Evolutionary conservation across 2,329 filamentous ascomycete genomes (phyloP).

Genomic region (Diaporthe citriasiana): DNA sequence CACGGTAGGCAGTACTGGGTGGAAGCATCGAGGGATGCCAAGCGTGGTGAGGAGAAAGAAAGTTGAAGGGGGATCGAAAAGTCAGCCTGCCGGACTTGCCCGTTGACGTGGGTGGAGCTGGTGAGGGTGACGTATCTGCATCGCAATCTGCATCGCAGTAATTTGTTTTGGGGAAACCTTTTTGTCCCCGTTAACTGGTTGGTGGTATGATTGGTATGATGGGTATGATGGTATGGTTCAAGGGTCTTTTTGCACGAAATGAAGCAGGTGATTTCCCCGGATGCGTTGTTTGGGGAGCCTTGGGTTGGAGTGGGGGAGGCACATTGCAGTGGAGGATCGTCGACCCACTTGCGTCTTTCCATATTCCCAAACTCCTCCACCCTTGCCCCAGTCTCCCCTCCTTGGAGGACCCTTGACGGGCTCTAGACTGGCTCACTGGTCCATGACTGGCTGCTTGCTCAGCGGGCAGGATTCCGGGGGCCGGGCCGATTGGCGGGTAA

Average conservation of each 20-base stretch:
- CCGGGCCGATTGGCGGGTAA: slow-evolving; percentile 22
- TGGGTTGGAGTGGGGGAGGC: slow-evolving; percentile 3
- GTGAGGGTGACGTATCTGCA: slow-evolving; percentile 3
- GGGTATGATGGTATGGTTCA: slow-evolving; percentile 26
- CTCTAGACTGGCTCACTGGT: neutral
- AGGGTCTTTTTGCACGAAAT: slow-evolving; percentile 10
- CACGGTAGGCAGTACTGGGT: neutral
- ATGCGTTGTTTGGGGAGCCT: neutral
- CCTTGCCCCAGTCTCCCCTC: neutral
- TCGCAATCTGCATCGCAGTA: neutral
- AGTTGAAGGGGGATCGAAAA: neutral
- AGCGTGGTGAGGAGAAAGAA: slow-evolving; percentile 10
- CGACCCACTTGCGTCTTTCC: neutral
- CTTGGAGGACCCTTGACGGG: neutral
- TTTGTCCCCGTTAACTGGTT: neutral
- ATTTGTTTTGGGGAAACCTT: slow-evolving; percentile 1
- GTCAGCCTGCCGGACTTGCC: neutral
- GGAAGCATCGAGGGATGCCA: slow-evolving; percentile 11
- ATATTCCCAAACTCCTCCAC: neutral
- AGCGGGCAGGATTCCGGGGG: neutral
- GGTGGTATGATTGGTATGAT: neutral
- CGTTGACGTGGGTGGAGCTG: neutral
- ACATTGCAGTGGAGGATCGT: slow-evolving; percentile 4
- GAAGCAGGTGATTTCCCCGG: slow-evolving; percentile 31
- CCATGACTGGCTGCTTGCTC: neutral